Percentiles rank a stretch among this genome's conserved stretches.
Evolutionary conservation across 2,329 filamentous ascomycete species (phyloP).

Genomic region (Talaromyces sp.): DNA sequence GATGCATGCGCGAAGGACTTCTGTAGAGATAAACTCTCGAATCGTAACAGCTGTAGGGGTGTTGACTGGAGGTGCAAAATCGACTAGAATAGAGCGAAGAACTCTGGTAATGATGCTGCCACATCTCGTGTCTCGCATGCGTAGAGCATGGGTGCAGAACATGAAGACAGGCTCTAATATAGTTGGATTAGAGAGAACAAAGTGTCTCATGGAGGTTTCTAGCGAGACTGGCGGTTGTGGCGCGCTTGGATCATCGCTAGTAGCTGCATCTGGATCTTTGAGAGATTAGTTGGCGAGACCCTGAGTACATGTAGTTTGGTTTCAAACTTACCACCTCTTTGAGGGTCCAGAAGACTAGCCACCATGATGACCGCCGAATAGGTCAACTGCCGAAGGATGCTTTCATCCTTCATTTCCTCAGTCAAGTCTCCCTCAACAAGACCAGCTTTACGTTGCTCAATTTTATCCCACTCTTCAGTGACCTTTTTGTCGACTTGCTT

Average conservation of each 20-base stretch:
- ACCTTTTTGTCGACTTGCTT: constrained; percentile 84
- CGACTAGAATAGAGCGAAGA: constrained; percentile 78
- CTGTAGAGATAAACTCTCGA: constrained; percentile 82
- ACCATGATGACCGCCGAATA: constrained; percentile 91
- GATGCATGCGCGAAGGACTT: constrained; percentile 86
- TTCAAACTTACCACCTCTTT: constrained; percentile 53
- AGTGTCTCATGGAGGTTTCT: constrained; percentile 66
- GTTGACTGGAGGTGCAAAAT: constrained; percentile 58
- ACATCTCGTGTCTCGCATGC: constrained; percentile 84
- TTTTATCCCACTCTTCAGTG: constrained; percentile 76
- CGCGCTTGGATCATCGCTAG: constrained; percentile 32
- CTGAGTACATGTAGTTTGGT: not conserved
- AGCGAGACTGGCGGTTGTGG: constrained; percentile 42
- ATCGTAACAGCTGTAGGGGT: constrained; percentile 62
- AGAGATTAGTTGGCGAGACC: not conserved
- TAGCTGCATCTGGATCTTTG: constrained; percentile 36
- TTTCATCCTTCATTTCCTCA: constrained; percentile 98
- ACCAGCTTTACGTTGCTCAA: constrained; percentile 58
- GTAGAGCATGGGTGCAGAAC: constrained; percentile 86
- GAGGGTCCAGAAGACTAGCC: constrained; percentile 79
- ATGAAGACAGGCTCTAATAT: constrained; percentile 85
- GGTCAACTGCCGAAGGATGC: constrained; percentile 86
- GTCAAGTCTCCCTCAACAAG: constrained; percentile 74
- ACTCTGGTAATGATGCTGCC: constrained; percentile 81
- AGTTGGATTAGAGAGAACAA: constrained; percentile 72